Percentiles rank a stretch among this genome's conserved stretches.
Evolutionary conservation across 805 yeast species (phyloP).

Genomic region (Zygosaccharomyces siamensis): DNA sequence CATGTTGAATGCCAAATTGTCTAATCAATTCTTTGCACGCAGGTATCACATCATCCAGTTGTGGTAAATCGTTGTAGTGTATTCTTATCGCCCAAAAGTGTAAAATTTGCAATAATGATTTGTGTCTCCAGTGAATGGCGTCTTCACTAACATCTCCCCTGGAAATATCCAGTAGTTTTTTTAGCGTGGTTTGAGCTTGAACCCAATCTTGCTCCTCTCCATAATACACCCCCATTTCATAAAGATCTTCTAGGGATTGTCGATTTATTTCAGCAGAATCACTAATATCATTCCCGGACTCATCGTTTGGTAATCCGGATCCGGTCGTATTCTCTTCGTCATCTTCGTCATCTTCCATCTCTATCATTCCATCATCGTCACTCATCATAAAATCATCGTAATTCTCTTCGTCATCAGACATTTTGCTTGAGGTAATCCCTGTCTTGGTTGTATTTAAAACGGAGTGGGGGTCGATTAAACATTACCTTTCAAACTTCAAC

Average conservation of each 20-base stretch:
- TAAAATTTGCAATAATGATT: constrained; percentile 5
- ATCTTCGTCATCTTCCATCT: constrained; percentile 26
- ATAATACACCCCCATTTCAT: constrained; percentile 11
- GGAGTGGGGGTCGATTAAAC: background rate
- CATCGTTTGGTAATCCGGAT: background rate
- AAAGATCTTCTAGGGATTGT: constrained; percentile 5
- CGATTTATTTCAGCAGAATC: background rate
- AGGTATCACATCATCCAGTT: background rate
- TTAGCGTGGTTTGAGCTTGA: constrained; percentile 10
- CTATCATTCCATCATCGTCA: constrained; percentile 28
- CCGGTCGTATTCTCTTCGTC: background rate
- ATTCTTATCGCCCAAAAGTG: constrained; percentile 9
- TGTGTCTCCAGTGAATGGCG: constrained; percentile 5
- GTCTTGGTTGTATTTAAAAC: background rate
- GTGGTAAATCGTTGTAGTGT: constrained; percentile 10
- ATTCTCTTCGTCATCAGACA: constrained; percentile 22
- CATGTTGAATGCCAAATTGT: constrained; percentile 2
- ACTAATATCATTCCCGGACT: background rate
- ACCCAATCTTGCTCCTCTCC: constrained; percentile 16
- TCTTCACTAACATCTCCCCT: background rate
- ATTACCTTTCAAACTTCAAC: background rate
- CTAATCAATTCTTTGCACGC: constrained; percentile 1
- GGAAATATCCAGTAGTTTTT: background rate
- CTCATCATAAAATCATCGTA: constrained; percentile 34
- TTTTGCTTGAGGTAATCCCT: background rate